phyloP scores from a whole-genome alignment of 257 asterid genomes.

The Nicotiana tomentosiformis region DNA sequence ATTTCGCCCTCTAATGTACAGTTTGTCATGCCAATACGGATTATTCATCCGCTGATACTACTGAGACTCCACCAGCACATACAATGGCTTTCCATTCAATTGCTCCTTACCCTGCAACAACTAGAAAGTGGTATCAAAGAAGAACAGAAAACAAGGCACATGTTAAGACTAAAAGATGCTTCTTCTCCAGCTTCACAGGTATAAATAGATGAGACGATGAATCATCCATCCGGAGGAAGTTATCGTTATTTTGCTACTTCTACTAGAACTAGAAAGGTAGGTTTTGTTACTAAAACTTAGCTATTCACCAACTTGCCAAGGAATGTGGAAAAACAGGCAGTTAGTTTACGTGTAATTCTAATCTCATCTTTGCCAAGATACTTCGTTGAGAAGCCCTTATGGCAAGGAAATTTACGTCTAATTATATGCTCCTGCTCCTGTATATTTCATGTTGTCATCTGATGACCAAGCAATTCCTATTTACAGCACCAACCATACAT shows the following conservation, averaged over 20 bases:
- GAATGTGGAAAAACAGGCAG: not conserved
- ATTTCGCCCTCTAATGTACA: constrained; percentile 22
- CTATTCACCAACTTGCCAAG: not conserved
- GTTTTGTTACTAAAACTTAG: not conserved
- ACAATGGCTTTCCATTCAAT: constrained; percentile 65
- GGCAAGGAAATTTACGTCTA: not conserved
- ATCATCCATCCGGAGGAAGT: not conserved
- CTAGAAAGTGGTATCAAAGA: not conserved
- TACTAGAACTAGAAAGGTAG: not conserved
- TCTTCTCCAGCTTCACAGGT: not conserved
- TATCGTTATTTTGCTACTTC: not conserved
- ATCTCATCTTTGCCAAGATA: not conserved
- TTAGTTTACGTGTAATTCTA: not conserved
- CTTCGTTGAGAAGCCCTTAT: not conserved
- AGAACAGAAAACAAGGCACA: not conserved
- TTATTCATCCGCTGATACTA: constrained; percentile 14
- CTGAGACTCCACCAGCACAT: constrained; percentile 64
- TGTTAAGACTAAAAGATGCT: not conserved
- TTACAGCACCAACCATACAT: not conserved
- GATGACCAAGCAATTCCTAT: not conserved
- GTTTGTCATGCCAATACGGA: not conserved
- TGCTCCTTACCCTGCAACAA: constrained; percentile 52
- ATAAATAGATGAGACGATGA: not conserved
- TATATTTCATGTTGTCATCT: not conserved
- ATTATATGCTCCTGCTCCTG: not conserved